Base-by-base conservation (phyloP, 2,329 filamentous ascomycete genomes). In the Colletotrichum melonis region DNA sequence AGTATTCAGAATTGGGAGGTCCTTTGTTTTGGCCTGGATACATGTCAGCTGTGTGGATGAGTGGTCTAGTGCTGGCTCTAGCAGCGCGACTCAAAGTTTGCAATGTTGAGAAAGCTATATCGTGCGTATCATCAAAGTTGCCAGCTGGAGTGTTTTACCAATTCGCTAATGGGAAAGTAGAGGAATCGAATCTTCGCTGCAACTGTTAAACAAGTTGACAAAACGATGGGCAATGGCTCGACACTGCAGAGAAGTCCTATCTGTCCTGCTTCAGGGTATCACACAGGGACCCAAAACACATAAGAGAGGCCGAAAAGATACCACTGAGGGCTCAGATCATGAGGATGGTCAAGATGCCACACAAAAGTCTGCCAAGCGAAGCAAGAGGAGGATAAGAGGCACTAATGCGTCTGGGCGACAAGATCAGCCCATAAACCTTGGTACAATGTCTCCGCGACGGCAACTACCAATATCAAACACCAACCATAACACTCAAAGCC, bases 31-130 rank as follows among this genome's bases (percentile, higher is more conserved):
- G 81, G 82, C 82, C 82, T 0, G 80, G 80, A 0, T 79, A 79
- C 12, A 75, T 83, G 30, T 81, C 82, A 0, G 79, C 81, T 1
- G 75, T 77, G 0, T 84, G 82, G 82, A 84, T 83, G 80, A 78
- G 80, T 7, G 81, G 82, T 8, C 76, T 84, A 1, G 79, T 82
- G 5, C 73, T 83, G 8, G 80, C 81, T 1, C 82, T 82, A 69
- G 80, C 81, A 35, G 38, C 55, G 24, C 66, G 72, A 11, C 55
- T 75, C 30, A 64, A 65, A 19, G 42, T 59, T 19, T 63, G 57
- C n/a, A 65, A 32, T 16, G 5, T 54, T 6, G 2, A 24, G 7
- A 70, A 62, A 14, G 66, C 67, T 2, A 62, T 26, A 56, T 12
- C 56, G 70, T 75, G 6, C 16, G 70, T 63, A 5, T 4, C 5